Percentiles rank a stretch among this genome's conserved stretches.
phyloP scores from a whole-genome alignment of 75 land plant species.

The Selaginella moellendorffii region DNA sequence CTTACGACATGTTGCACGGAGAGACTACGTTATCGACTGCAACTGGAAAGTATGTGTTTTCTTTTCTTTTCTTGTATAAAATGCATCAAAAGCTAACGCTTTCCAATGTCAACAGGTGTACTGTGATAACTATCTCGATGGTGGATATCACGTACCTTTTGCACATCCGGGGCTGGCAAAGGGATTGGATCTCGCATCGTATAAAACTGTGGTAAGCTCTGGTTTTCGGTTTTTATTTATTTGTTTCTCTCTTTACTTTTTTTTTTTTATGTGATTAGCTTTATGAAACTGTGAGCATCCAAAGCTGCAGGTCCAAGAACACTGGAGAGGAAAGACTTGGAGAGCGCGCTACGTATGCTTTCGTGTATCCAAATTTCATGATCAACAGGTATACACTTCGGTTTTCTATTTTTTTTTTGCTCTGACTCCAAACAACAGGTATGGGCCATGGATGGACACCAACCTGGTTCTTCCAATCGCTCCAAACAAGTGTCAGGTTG shows the following conservation, averaged over 20 bases:
- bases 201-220: constrained; percentile 46
- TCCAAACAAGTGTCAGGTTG: constrained; percentile 49
- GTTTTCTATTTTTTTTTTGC: too few species aligned
- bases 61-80: neutral
- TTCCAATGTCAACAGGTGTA: constrained; percentile 65
- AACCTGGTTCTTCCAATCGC: constrained; percentile 72
- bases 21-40: constrained; percentile 60
- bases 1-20: constrained; percentile 45
- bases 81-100: too few species aligned
- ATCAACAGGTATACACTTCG: constrained; percentile 57
- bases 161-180: constrained; percentile 81
- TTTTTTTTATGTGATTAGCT: constrained; percentile 21
- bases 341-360: constrained; percentile 59
- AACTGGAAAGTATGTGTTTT: constrained; percentile 66
- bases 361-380: constrained; percentile 93
- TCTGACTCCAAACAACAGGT: too few species aligned
- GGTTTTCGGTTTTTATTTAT: neutral
- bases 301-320: constrained; percentile 32
- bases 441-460: constrained; percentile 99
- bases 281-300: constrained; percentile 76
- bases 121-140: constrained; percentile 93
- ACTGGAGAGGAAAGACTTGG: constrained; percentile 44
- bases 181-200: constrained; percentile 61
- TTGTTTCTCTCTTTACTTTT: neutral
- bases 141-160: constrained; percentile 93